A percentile compares a stretch with the other conserved stretches of the same genome.
These are phyloP conservation scores for Blepharisma japonicum DNA, from an alignment of 73 alveolate species.

Conservation along the genomic window DNA sequence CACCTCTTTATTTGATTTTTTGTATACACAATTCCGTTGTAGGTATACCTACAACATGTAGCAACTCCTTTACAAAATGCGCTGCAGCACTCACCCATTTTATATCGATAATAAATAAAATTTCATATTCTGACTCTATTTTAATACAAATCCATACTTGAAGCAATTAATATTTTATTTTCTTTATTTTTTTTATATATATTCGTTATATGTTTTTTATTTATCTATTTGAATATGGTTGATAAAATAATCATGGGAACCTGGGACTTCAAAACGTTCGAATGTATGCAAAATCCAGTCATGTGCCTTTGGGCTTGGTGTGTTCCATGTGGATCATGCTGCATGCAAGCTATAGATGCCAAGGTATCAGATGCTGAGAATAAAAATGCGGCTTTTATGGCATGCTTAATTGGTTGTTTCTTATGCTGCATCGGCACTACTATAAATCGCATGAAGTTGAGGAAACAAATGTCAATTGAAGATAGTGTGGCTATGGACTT, in stretches of 20 bases:
- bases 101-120: no score
- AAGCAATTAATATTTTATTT: no score
- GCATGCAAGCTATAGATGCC: neutral
- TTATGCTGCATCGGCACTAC: neutral
- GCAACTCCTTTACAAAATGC: conserved; percentile 15
- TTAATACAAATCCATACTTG: no score
- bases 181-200: no score
- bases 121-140: no score
- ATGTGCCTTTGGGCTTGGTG: conserved; percentile 18
- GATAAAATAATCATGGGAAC: neutral
- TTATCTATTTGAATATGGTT: neutral
- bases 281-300: neutral
- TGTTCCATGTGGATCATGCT: conserved; percentile 1
- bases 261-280: conserved; percentile 6
- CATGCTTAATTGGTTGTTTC: neutral
- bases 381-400: neutral
- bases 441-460: conserved; percentile 1
- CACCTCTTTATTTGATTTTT: conserved; percentile 44
- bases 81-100: conserved; percentile 19
- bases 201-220: no score
- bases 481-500: neutral
- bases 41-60: conserved; percentile 9
- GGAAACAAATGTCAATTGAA: neutral
- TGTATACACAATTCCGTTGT: conserved; percentile 34
- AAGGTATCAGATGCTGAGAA: neutral